Conservation (phyloP, 2,329 filamentous ascomycete genomes). For the Blastomyces percursus region DNA sequence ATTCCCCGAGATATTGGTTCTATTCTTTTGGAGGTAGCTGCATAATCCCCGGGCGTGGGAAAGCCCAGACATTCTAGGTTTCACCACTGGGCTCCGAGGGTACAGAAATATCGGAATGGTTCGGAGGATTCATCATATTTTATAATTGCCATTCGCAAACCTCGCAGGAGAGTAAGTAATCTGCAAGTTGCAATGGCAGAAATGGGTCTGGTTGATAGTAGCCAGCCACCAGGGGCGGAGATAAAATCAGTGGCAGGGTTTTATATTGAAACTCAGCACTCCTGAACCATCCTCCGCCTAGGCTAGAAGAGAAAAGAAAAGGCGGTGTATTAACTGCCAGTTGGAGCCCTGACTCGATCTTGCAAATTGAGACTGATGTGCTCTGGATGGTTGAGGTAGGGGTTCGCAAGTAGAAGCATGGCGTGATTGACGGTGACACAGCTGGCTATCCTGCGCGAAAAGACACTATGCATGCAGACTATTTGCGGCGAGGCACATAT, state of each 20-base stretch:
- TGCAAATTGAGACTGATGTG: neutral
- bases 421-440: neutral
- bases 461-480: neutral
- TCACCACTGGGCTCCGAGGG: neutral
- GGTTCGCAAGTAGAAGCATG: neutral
- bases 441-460: neutral
- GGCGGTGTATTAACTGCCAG: neutral
- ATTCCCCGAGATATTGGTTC: neutral
- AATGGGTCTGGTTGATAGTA: neutral
- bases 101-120: neutral
- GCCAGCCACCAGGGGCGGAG: neutral
- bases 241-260: neutral
- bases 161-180: neutral
- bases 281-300: neutral
- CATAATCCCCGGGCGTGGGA: neutral
- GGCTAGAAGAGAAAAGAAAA: neutral
- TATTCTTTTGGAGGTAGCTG: neutral
- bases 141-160: neutral
- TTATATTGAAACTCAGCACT: neutral
- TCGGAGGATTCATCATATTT: neutral
- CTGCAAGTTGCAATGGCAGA: neutral
- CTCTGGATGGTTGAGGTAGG: neutral
- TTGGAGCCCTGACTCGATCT: neutral
- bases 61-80: neutral
- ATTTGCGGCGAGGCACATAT: neutral